Evolutionary conservation across 148 eudicot species (phyloP), one percentile per base, ranked within the genome.

Genomic region (Bassia scoparia): DNA sequence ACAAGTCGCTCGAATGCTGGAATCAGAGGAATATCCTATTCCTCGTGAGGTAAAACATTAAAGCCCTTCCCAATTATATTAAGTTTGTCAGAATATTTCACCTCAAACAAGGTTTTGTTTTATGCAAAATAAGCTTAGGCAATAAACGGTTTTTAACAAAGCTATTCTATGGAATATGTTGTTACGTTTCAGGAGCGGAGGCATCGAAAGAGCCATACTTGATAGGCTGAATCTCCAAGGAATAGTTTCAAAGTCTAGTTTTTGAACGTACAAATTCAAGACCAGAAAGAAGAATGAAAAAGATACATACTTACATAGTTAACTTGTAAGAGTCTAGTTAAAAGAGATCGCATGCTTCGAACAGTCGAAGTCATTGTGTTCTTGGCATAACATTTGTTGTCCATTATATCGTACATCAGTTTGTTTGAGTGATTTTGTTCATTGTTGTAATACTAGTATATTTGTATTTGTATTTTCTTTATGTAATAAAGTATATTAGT

Each of bases 1-100:
- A 77, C 93, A 91, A 77, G 98, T 91, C 65, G 96, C 86, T 48
- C 90, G 96, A 18, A 94, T 94, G 98, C 97, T 89, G 54, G 98
- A 94, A 77, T 87, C 97, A 7, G 97, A 91, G 56, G 98, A 94
- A 79, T 91, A 86, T 76, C 98, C 97, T 35, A 75, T 91, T 68
- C 86, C 87, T 66, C 85, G 96, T 70, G 98, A 92, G 93, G 98
- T 92, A 73, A 55, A 41, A 1, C n/a, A 8, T 44, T 49, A 9
- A 10, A 68, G 23, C 55, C 41, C 70, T 66, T 49, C 37, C 13
- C 11, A 30, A 16, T 56, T n/a, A 29, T 43, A 31, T 15, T 27
- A 0, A 17, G 11, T 26, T 37, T 37, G 3, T 37, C 7, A 3
- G 7, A 3, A 37, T 37, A 37, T 37, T 7, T 3, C 41, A 3